Base-by-base conservation (phyloP, 140 eudicot genomes). In the Erigeron philadelphicus region DNA sequence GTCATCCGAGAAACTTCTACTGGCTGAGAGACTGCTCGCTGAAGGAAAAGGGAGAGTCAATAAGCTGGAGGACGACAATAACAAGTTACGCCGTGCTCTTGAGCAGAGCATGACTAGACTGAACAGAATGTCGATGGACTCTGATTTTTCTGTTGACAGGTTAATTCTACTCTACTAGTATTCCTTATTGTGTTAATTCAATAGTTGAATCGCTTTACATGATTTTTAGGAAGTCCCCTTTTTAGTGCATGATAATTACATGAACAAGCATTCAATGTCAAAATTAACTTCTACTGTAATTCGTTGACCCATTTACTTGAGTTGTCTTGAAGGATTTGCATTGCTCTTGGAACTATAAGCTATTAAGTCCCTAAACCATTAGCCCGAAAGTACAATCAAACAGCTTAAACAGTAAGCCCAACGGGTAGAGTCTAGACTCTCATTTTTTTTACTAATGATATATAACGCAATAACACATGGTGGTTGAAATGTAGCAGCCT, bases 81-180 rank as follows among this genome's bases (percentile, higher is more conserved):
- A 68, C 63, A 93, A 93, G 77, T 75, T 93, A 64, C 90, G 98
- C 15, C 90, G 96, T 63, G 98, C 95, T 56, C 87, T 93, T 43
- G 98, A 93, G 85, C 94, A 89, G 76, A 93, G 98, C 82, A 93
- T 93, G 98, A 86, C 98, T 17, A 83, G 96, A 74, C 88, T 93
- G 76, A 93, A 93, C 69, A 83, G 98, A 82, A 93, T 93, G 98
- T 93, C 98, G 2, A 78, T 89, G 90, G 98, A 93, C 68, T 93
- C 98, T 56, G 96, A 89, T 79, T 84, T 77, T 80, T 83, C 87
- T 48, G 98, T 93, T 58, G 98, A 93, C 90, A 86, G 98, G 98
- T 90, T 53, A 65, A 80, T 16, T 52, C 16, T 61, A 17, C 10
- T 21, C 25, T 21, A 21, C 25, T 21, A 21, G 1, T 25, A 55